Evolutionary conservation across 805 yeast species (phyloP).

Genomic region (Candida lessepsii): DNA sequence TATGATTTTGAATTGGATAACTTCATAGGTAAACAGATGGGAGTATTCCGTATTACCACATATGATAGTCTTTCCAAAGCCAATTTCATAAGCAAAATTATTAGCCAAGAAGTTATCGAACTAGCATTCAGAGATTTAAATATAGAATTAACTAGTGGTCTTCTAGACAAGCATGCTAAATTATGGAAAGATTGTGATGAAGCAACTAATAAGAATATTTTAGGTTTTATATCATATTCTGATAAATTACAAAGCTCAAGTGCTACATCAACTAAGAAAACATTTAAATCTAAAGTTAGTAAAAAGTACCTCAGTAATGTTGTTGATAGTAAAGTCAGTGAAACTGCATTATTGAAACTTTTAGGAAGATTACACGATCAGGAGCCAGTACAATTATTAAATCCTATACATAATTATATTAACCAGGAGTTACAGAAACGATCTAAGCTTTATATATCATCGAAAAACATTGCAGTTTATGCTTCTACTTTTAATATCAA

Average conservation of each 20-base stretch:
- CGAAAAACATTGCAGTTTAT: constrained; percentile 41
- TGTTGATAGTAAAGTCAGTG: constrained; percentile 37
- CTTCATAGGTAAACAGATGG: constrained; percentile 48
- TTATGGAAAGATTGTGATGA: constrained; percentile 51
- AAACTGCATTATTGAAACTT: constrained; percentile 46
- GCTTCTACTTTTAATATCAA: constrained; percentile 57
- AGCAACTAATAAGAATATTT: constrained; percentile 37
- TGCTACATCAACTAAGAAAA: constrained; percentile 32
- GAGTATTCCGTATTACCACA: constrained; percentile 50
- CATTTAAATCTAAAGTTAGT: constrained; percentile 34
- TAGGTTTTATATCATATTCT: constrained; percentile 37
- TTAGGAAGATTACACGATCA: constrained; percentile 50
- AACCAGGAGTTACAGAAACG: constrained; percentile 39
- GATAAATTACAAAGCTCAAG: constrained; percentile 44
- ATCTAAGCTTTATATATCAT: constrained; percentile 38
- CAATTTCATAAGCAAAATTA: constrained; percentile 45
- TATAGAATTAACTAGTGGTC: constrained; percentile 30
- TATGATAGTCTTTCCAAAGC: constrained; percentile 50
- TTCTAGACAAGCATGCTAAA: constrained; percentile 38
- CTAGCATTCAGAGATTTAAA: constrained; percentile 46
- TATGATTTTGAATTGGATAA: constrained; percentile 33
- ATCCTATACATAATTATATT: constrained; percentile 56
- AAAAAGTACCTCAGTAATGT: constrained; percentile 43
- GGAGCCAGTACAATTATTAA: constrained; percentile 41
- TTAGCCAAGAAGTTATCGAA: constrained; percentile 49